A percentile compares a stretch with the other conserved stretches of the same genome.
Conservation (phyloP, 2,329 filamentous ascomycete genomes). For the Cladobotryum protrusum region DNA sequence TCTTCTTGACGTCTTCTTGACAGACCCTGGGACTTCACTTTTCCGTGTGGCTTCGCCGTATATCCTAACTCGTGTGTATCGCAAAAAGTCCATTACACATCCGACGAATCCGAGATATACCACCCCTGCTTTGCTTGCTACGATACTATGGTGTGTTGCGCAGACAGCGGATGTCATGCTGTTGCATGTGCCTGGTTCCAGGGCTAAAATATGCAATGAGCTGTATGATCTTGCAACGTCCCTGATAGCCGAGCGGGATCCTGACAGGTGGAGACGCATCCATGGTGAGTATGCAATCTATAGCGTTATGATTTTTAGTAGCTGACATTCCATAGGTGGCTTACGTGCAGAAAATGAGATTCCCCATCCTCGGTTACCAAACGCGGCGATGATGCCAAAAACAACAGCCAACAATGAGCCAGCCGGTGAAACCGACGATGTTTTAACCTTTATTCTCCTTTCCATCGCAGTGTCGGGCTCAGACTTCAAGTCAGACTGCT, state of each 20-base stretch:
- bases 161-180: slow-evolving; percentile 41
- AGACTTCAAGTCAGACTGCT: slow-evolving; percentile 42
- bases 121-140: slow-evolving; percentile 38
- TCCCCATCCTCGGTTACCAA: slow-evolving; percentile 19
- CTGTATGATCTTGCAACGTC: slow-evolving; percentile 31
- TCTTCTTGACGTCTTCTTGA: slow-evolving; percentile 42
- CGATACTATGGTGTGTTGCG: slow-evolving; percentile 42
- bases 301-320: not conserved
- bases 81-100: slow-evolving; percentile 37
- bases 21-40: slow-evolving; percentile 36
- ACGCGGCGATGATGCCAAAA: slow-evolving; percentile 19
- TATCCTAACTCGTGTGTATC: slow-evolving; percentile 40
- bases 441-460: slow-evolving; percentile 39
- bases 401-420: slow-evolving; percentile 30
- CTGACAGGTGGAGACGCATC: slow-evolving; percentile 31
- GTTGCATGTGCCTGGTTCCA: slow-evolving; percentile 34
- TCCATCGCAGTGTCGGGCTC: slow-evolving; percentile 41
- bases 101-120: slow-evolving; percentile 33
- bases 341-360: slow-evolving; percentile 27
- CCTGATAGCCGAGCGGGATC: slow-evolving; percentile 29
- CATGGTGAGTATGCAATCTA: slow-evolving; percentile 20
- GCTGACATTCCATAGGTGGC: slow-evolving; percentile 20
- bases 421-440: slow-evolving; percentile 32
- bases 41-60: slow-evolving; percentile 42
- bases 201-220: slow-evolving; percentile 33